Percentiles rank a stretch among this genome's conserved stretches.
These are phyloP conservation scores for Penicillium sp. DNA, from an alignment of 2,329 filamentous ascomycete genomes.

Conservation along the genomic window DNA sequence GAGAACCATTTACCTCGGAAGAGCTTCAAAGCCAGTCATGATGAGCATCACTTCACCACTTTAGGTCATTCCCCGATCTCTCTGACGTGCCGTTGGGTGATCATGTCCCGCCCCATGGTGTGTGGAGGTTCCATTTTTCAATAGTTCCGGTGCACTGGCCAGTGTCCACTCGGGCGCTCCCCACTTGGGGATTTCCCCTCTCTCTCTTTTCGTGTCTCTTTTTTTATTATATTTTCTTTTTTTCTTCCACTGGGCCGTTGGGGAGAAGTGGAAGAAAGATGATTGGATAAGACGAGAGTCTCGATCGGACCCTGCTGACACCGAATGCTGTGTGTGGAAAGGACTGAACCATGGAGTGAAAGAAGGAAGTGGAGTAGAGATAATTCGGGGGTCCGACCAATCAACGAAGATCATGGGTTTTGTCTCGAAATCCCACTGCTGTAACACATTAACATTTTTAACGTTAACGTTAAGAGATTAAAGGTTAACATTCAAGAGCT, in stretches of 20 bases:
- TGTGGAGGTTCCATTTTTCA: slow-evolving; percentile 14
- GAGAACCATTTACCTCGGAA: no score
- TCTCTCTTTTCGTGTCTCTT: background rate
- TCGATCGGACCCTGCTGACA: slow-evolving; percentile 11
- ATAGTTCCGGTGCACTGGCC: slow-evolving; percentile 14
- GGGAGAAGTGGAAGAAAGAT: background rate
- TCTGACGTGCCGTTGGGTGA: slow-evolving; percentile 16
- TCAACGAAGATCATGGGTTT: background rate
- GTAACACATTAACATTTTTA: background rate
- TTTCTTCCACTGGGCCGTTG: background rate
- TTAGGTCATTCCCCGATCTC: slow-evolving; percentile 6
- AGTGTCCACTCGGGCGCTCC: slow-evolving; percentile 8
- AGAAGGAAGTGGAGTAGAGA: background rate
- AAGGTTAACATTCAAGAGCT: no score
- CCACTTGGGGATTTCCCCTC: background rate
- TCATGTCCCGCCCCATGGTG: slow-evolving; percentile 7
- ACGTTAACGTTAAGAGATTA: background rate
- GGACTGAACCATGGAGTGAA: slow-evolving; percentile 1
- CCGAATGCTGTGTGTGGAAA: slow-evolving; percentile 1
- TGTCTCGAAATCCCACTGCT: background rate
- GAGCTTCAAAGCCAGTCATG: no score
- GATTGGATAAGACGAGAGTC: background rate
- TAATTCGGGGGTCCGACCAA: background rate
- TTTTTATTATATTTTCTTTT: background rate
- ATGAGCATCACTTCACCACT: background rate